These are phyloP conservation scores for Termitomyces eurrhizus DNA, from an alignment of 768 basidiomycete species.

Conservation along the genomic window DNA sequence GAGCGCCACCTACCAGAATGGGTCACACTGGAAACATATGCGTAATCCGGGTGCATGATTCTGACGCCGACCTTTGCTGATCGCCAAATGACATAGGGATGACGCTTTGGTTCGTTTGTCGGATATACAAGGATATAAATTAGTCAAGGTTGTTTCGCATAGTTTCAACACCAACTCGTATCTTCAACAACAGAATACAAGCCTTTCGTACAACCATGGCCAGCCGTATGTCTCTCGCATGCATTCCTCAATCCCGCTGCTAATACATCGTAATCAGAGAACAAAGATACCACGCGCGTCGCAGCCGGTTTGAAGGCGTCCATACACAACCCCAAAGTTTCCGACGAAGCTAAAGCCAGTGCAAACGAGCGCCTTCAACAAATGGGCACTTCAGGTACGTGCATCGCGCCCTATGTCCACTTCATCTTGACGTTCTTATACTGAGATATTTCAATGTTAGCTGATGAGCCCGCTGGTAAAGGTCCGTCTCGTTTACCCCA, in stretches of 20 bases:
- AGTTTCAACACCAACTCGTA: no score
- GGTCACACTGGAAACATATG: neutral
- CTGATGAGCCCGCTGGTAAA: neutral
- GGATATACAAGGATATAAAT: neutral
- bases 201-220: neutral
- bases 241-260: accelerated
- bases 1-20: neutral
- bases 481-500: neutral
- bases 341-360: neutral
- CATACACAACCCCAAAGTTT: neutral
- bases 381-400: neutral
- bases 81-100: neutral
- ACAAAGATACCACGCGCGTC: neutral
- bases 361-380: neutral
- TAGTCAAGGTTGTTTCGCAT: neutral
- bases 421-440: neutral
- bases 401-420: neutral
- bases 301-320: neutral
- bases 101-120: neutral
- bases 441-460: neutral
- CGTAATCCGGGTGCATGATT: neutral
- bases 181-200: neutral
- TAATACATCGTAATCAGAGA: neutral
- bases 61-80: neutral
- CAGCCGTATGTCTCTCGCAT: neutral